Evolutionary conservation across 75 land plant species (phyloP).

Genomic region (Sequoiadendron giganteum): DNA sequence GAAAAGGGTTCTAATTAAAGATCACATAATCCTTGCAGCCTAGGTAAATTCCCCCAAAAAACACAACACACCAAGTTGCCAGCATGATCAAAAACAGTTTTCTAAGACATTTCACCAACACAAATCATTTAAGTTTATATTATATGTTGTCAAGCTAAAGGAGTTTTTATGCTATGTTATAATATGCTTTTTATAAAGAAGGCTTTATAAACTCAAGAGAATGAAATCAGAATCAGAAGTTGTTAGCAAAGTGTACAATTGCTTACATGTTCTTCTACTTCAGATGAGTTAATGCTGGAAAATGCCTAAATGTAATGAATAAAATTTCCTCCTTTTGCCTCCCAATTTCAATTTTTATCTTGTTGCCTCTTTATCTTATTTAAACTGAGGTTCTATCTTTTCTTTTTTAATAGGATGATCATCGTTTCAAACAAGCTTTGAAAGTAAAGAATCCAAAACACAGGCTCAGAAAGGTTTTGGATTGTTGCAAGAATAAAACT

Average conservation of each 20-base stretch:
- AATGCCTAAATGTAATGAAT: neutral
- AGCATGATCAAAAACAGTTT: too few relatives aligned
- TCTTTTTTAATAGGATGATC: conserved; percentile 62
- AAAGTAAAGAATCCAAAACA: conserved; percentile 82
- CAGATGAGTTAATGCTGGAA: neutral
- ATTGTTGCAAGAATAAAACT: conserved; percentile 89
- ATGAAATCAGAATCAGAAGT: too few relatives aligned
- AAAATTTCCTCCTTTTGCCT: neutral
- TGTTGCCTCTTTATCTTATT: neutral
- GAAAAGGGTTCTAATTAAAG: too few relatives aligned
- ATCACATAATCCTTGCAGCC: too few relatives aligned
- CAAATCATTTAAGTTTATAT: too few relatives aligned
- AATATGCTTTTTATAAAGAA: neutral
- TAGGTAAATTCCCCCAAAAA: too few relatives aligned
- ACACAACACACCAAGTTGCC: too few relatives aligned
- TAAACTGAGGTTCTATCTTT: neutral
- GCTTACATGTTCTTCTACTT: neutral
- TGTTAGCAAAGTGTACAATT: too few relatives aligned
- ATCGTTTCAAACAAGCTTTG: conserved; percentile 77
- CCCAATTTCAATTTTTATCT: neutral
- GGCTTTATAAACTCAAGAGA: too few relatives aligned
- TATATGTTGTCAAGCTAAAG: neutral
- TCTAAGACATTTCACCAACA: too few relatives aligned
- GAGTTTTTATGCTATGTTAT: neutral
- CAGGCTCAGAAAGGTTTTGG: conserved; percentile 71